Base-by-base conservation (phyloP, 2,329 filamentous ascomycete species). In the Sclerotinia borealis region DNA sequence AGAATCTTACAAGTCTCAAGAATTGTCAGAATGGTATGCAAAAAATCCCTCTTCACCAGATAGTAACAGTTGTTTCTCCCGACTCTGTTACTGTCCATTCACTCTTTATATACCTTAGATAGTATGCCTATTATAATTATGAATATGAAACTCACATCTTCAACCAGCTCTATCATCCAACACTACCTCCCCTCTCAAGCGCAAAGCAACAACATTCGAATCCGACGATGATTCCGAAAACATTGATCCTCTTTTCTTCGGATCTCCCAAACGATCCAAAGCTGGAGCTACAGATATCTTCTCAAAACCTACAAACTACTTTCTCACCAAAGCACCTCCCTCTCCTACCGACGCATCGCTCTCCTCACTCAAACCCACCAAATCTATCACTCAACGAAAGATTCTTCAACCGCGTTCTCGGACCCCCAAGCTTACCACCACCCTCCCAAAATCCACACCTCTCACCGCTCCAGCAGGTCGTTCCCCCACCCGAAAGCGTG, bases 401-500 rank as follows among this genome's bases (percentile, higher is more conserved):
- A 74, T 81, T 27, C 76, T 85, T 62, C 79, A 83, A 66, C 78
- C 83, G 65, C 83, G 80, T 71, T 84, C 83, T 5, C 83, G 82
- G 19, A 77, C 59, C 76, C 61, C 73, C 68, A 83, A 77, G 69
- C 69, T 82, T 63, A 77, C 77, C 63, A 78, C 65, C 31, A 13
- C 69, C 63, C 73, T 77, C 65, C 69, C 78, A 65, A 80, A 79
- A 67, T 80, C 84, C 0, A 79, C 83, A 17, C 82, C 86, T 15
- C 77, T 85, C 22, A 80, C 85, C 52, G 85, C 88, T n/a, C 88
- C 89, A 47, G 90, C 90, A 69, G 90, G 92, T 54, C 90, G 92
- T 66, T 95, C 91, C 3, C 91, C 92, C 2, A 89, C 83, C n/a
- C 80, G 88, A 70, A 92, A 91, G 77, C 85, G 86, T 65, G 80